Base-by-base conservation (phyloP, 768 basidiomycete species). In the Hortiboletus campestris region DNA sequence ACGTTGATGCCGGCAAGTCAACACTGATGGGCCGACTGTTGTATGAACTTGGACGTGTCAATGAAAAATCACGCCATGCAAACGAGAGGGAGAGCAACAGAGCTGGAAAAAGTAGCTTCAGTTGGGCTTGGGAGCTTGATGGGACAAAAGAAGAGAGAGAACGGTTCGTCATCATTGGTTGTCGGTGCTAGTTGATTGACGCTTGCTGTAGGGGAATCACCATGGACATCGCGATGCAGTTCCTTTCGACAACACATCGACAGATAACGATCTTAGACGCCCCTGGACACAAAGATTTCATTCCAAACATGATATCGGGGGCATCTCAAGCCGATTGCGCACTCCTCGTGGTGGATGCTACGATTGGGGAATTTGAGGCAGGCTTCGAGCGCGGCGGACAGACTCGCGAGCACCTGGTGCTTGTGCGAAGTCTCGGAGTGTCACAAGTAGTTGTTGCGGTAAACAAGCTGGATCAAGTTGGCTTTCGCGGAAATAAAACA, bases 221-320 rank as follows among this genome's bases (percentile, higher is more conserved):
- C 0, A 98, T 98, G 87, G 97, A 98, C 66, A 89, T 99, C 53
- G 95, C 94, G 2, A 78, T 87, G 49, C 89, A 94, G 64, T 84
- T 85, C 42, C 76, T 93, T 56, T 70, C 80, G 6, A 98, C 94
- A 0, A 75, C 84, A 0, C 80, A 87, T 59, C 81, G 89, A 47
- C 81, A 85, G 59, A 85, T 98, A 61, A 97, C 94, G 2, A 83
- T 99, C n/a, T 82, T 99, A 31, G 97, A 99, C 64, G 96, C 96
- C 0, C 97, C 97, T 0, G 97, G 97, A 0, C 97, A 99, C 72
- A 89, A 86, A 61, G 97, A 99, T 67, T 98, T 98, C 64, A 89
- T 99, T 59, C 97, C 97, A 1, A 98, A 98, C 68, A 98, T 98
- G 96, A 99, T 99, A 49, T 98, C 95, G 0, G 97, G 97, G 1